phyloP scores from a whole-genome alignment of 257 asterid species.

The Orobanche coerulescens region DNA sequence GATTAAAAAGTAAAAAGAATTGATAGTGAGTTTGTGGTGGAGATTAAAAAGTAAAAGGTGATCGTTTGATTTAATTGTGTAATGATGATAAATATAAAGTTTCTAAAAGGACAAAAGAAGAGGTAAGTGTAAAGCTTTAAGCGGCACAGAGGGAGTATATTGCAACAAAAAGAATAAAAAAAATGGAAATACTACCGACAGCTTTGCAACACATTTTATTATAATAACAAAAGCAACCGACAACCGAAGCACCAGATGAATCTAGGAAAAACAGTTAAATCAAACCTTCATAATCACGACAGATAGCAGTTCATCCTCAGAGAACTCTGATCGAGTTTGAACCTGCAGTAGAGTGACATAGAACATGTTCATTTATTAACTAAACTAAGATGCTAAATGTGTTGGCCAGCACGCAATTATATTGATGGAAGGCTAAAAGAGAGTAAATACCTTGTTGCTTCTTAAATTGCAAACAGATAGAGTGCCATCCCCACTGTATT shows the following conservation, averaged over 20 bases:
- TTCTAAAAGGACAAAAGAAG: too few species aligned
- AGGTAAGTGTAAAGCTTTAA: too few species aligned
- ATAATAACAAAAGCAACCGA: background rate
- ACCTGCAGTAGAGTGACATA: conserved; percentile 36
- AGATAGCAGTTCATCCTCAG: conserved; percentile 86
- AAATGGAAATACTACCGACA: background rate
- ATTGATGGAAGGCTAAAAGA: conserved; percentile 8
- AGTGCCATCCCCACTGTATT: conserved; percentile 84
- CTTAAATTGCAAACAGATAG: conserved; percentile 83
- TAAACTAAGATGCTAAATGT: background rate
- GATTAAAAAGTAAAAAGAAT: too few species aligned
- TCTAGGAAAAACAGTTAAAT: background rate
- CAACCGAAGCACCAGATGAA: too few species aligned
- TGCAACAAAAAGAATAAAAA: conserved; percentile 7
- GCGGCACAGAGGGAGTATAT: too few species aligned
- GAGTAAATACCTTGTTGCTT: conserved; percentile 63
- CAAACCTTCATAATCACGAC: conserved; percentile 85
- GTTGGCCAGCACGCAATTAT: background rate
- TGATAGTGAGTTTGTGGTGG: too few species aligned
- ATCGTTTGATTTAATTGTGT: too few species aligned
- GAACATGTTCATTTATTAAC: conserved; percentile 4
- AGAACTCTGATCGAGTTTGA: conserved; percentile 82
- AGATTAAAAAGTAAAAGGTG: too few species aligned
- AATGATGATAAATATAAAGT: too few species aligned
- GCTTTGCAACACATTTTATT: background rate